Evolutionary conservation across 352 stramenopile species (phyloP).

Genomic region (Phytopythium boreale): DNA sequence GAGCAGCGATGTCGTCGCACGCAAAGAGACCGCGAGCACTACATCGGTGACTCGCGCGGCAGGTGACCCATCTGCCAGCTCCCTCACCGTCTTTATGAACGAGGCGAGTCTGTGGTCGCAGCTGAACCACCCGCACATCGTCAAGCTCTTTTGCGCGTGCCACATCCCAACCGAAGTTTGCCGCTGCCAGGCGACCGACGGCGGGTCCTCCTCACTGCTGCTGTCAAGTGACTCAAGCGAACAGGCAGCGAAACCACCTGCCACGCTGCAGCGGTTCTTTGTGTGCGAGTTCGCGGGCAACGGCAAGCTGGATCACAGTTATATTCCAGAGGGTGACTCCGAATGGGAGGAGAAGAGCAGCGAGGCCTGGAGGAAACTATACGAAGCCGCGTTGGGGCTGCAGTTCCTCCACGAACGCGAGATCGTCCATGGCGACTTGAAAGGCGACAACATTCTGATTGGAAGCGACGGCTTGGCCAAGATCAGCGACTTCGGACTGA

Average conservation of each 20-base stretch:
- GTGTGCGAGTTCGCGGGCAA: background rate
- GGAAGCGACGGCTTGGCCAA: slow-evolving; percentile 17
- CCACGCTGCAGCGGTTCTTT: slow-evolving; percentile 4
- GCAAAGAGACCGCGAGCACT: too few species aligned
- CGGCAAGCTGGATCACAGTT: background rate
- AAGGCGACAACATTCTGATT: slow-evolving; percentile 16
- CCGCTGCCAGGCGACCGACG: too few species aligned
- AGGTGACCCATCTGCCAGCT: background rate
- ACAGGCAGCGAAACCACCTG: too few species aligned
- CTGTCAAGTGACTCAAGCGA: too few species aligned
- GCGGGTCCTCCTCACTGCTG: too few species aligned
- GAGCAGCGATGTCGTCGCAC: too few species aligned
- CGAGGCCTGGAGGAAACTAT: slow-evolving; percentile 19
- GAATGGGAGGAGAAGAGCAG: background rate
- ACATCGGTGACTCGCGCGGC: background rate
- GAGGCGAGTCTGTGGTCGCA: slow-evolving; percentile 4
- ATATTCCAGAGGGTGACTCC: background rate
- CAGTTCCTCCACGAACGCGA: slow-evolving; percentile 21
- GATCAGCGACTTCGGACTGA: slow-evolving; percentile 19
- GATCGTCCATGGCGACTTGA: slow-evolving; percentile 19
- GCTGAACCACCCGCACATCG: slow-evolving; percentile 3
- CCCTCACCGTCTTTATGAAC: background rate
- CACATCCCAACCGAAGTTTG: background rate
- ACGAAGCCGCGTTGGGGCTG: slow-evolving; percentile 19
- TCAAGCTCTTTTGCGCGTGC: slow-evolving; percentile 3